Evolutionary conservation across 2,329 filamentous ascomycete genomes (phyloP).

Genomic region (Alternaria rosae): DNA sequence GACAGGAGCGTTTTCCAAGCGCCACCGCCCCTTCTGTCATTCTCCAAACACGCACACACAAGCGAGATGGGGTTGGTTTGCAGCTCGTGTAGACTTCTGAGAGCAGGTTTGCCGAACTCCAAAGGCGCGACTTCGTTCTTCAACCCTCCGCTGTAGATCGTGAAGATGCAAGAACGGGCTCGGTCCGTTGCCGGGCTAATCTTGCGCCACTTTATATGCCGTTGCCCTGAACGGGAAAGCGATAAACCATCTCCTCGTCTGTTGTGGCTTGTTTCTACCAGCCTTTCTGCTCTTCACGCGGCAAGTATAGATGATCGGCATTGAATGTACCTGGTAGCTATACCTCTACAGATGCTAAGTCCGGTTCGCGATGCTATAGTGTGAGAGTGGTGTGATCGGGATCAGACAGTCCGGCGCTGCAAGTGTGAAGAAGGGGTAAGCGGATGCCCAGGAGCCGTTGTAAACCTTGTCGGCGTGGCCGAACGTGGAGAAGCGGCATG

Average conservation of each 20-base stretch:
- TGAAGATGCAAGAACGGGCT: constrained; percentile 2
- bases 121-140: background rate
- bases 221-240: background rate
- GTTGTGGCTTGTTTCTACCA: background rate
- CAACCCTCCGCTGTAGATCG: background rate
- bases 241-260: background rate
- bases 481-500: background rate
- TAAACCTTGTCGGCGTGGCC: background rate
- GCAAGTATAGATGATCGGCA: background rate
- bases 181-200: constrained; percentile 16
- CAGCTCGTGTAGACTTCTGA: background rate
- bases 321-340: background rate
- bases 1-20: background rate
- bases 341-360: background rate
- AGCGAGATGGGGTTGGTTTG: background rate
- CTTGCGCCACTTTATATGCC: background rate
- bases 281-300: background rate
- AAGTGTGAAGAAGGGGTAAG: background rate
- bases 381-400: background rate
- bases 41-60: background rate
- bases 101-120: background rate
- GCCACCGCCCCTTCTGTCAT: background rate
- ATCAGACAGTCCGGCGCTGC: background rate
- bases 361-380: background rate
- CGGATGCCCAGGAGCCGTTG: background rate